A percentile compares a stretch with the other conserved stretches of the same genome.
phyloP scores from a whole-genome alignment of 495 filamentous ascomycete species.

The Staphylotrichum tortipilum region DNA sequence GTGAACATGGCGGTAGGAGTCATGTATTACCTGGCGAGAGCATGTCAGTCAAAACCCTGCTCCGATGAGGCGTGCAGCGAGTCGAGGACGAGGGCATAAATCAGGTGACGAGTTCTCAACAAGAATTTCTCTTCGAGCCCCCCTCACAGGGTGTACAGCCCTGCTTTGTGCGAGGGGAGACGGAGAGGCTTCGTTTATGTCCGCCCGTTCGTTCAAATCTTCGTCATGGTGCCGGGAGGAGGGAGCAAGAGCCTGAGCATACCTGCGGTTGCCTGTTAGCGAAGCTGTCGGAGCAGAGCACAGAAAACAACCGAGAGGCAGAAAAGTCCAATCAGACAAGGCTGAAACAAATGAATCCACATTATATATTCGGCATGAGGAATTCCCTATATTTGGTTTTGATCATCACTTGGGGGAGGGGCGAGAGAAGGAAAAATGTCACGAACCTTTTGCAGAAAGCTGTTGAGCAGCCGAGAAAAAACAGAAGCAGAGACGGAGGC shows the following conservation, averaged over 20 bases:
- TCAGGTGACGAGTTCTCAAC: constrained; percentile 99
- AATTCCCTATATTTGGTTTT: constrained; percentile 80
- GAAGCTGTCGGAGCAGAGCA: constrained; percentile 16
- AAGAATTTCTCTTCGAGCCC: constrained; percentile 63
- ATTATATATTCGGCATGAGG: constrained; percentile 88
- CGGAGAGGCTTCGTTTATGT: constrained; percentile 70
- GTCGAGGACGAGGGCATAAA: constrained; percentile 34
- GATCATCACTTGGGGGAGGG: constrained; percentile 63
- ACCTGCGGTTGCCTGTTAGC: constrained; percentile 46
- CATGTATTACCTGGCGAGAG: constrained; percentile 36
- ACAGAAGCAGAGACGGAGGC: background rate
- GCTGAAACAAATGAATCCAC: constrained; percentile 93
- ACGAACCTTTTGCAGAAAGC: constrained; percentile 49
- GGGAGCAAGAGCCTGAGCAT: constrained; percentile 38
- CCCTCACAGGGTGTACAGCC: constrained; percentile 82
- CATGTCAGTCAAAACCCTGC: constrained; percentile 26
- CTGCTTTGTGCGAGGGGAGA: constrained; percentile 56
- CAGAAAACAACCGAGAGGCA: constrained; percentile 19
- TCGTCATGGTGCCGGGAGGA: constrained; percentile 61
- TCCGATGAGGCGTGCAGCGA: constrained; percentile 2
- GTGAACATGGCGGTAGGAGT: constrained; percentile 14
- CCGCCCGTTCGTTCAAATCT: constrained; percentile 96
- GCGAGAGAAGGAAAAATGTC: constrained; percentile 17
- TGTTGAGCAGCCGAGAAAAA: background rate
- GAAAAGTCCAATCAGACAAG: constrained; percentile 70